Percentiles rank a stretch among this genome's conserved stretches.
Conservation (phyloP, 1,284 basidiomycete genomes). For the Pseudomicrostroma phylloplanum region DNA sequence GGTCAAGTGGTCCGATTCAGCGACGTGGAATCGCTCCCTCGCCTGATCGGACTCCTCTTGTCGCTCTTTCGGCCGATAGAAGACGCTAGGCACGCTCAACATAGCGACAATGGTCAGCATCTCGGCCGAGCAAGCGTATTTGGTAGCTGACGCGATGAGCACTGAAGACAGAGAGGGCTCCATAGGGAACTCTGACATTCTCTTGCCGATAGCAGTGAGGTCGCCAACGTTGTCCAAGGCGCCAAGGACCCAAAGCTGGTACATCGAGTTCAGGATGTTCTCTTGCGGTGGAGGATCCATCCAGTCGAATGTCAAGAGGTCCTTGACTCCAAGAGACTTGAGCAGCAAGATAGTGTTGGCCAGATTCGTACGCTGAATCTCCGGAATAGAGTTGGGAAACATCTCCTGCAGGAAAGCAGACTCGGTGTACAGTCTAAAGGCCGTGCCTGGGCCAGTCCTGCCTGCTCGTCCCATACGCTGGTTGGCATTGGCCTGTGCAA, state of each 20-base stretch:
- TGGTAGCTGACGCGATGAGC: conserved; percentile 88
- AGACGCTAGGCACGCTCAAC: conserved; percentile 87
- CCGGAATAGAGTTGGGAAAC: conserved; percentile 92
- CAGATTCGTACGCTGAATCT: conserved; percentile 95
- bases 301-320: conserved; percentile 96
- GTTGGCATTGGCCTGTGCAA: conserved; percentile 86
- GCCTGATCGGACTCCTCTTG: conserved; percentile 95
- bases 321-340: conserved; percentile 87
- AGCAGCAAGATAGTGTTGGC: conserved; percentile 91
- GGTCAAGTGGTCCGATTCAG: conserved; percentile 78
- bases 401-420: conserved; percentile 92
- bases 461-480: conserved; percentile 94
- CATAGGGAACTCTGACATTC: conserved; percentile 82
- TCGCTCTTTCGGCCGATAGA: conserved; percentile 88
- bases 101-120: conserved; percentile 98
- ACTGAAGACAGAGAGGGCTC: conserved; percentile 92
- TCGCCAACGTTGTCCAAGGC: conserved; percentile 97
- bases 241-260: conserved; percentile 96
- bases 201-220: conserved; percentile 79
- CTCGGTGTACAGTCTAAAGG: conserved; percentile 91
- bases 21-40: conserved; percentile 95
- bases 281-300: conserved; percentile 82
- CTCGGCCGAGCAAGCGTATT: conserved; percentile 85
- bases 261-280: conserved; percentile 75
- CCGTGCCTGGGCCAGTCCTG: conserved; percentile 80